Conservation (phyloP, 2,329 filamentous ascomycete species). For the Colletotrichum sp. region DNA sequence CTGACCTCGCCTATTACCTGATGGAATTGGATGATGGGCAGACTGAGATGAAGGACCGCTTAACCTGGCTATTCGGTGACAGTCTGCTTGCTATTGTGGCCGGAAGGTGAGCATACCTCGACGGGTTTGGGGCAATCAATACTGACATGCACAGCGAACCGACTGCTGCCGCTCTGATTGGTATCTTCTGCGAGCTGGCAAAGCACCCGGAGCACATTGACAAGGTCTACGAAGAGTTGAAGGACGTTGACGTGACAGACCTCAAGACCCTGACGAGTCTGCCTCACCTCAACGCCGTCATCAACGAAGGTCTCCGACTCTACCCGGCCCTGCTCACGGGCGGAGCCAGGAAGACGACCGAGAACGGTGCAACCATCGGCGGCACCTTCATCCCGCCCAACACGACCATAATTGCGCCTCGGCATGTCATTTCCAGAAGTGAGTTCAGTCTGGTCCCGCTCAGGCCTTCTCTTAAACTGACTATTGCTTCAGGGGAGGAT, state of each 20-base stretch:
- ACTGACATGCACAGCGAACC: conserved; percentile 20
- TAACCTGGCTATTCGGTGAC: conserved; percentile 20
- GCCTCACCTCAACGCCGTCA: conserved; percentile 26
- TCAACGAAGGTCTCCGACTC: conserved; percentile 19
- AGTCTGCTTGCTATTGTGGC: conserved; percentile 25
- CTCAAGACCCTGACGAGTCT: conserved; percentile 21
- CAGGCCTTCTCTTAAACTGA: neutral
- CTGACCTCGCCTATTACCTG: conserved; percentile 14
- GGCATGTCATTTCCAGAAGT: conserved; percentile 34
- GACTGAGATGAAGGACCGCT: neutral
- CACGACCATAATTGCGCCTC: conserved; percentile 22
- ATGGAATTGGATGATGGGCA: conserved; percentile 15
- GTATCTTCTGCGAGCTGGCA: conserved; percentile 23
- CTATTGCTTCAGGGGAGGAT: conserved; percentile 23
- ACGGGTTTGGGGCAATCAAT: neutral
- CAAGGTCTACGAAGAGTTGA: conserved; percentile 10
- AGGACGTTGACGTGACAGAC: conserved; percentile 22
- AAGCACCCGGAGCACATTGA: conserved; percentile 20
- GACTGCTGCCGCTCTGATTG: conserved; percentile 19
- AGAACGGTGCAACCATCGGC: conserved; percentile 14
- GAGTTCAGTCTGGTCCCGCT: conserved; percentile 25
- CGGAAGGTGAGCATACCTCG: conserved; percentile 18
- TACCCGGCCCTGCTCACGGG: conserved; percentile 18
- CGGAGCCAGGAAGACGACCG: conserved; percentile 18
- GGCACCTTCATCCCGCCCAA: conserved; percentile 15